Conservation (phyloP, 768 basidiomycete genomes). For the Rhodotorula diobovata region DNA sequence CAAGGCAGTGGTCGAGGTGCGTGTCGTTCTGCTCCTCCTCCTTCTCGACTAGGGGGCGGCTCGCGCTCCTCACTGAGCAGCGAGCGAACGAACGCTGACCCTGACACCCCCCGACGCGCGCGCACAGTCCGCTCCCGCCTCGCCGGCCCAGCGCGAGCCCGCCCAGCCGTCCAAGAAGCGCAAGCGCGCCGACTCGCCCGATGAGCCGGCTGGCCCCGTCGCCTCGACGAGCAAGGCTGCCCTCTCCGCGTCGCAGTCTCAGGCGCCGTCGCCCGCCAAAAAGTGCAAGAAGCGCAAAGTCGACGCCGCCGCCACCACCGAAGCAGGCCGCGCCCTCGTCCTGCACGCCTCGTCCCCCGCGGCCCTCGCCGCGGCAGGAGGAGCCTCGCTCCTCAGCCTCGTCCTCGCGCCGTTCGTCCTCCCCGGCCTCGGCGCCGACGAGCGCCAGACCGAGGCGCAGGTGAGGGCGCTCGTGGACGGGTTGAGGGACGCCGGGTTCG, state of each 20-base stretch:
- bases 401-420: slow-evolving; percentile 5
- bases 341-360: neutral
- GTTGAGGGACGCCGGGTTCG: neutral
- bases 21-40: neutral
- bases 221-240: neutral
- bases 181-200: slow-evolving; percentile 25
- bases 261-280: neutral
- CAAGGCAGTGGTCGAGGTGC: neutral
- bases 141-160: neutral
- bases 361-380: neutral
- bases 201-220: neutral
- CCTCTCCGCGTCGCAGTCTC: neutral
- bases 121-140: no score
- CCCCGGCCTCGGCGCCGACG: neutral
- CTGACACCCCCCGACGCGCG: no score
- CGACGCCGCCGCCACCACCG: slow-evolving; percentile 7
- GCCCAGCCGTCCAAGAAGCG: slow-evolving; percentile 14
- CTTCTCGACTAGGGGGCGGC: no score
- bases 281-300: slow-evolving; percentile 30
- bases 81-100: no score
- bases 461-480: neutral
- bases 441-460: neutral
- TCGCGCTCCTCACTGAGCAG: no score
- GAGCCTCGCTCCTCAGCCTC: neutral
- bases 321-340: neutral